phyloP scores from a whole-genome alignment of 768 basidiomycete species.

The Dentipellis fragilis region DNA sequence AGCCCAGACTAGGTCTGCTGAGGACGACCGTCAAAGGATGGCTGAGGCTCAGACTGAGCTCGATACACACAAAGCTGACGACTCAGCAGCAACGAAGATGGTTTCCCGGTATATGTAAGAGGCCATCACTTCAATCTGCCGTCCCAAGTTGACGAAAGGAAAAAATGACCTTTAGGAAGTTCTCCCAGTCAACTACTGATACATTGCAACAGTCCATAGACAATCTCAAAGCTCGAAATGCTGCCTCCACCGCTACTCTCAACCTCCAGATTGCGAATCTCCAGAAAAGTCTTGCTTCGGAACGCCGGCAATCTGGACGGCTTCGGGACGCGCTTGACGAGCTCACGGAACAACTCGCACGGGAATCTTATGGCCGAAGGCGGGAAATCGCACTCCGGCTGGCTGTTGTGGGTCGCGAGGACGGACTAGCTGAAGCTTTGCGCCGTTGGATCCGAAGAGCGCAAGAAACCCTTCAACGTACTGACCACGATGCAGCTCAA shows the following conservation, averaged over 20 bases:
- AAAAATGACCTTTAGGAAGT: conserved; percentile 46
- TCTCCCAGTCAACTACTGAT: conserved; percentile 68
- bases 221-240: conserved; percentile 50
- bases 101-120: conserved; percentile 77
- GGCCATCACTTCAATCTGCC: conserved; percentile 5
- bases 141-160: background rate
- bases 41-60: conserved; percentile 39
- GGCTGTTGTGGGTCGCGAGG: conserved; percentile 54
- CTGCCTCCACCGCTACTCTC: conserved; percentile 49
- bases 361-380: conserved; percentile 63
- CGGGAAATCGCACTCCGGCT: conserved; percentile 62
- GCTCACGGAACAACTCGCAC: conserved; percentile 57
- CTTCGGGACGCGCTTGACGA: conserved; percentile 60
- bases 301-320: conserved; percentile 33
- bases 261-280: conserved; percentile 37
- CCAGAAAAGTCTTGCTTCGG: conserved; percentile 32
- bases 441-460: conserved; percentile 45
- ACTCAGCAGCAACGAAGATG: conserved; percentile 71
- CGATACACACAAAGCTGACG: conserved; percentile 48
- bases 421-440: conserved; percentile 43
- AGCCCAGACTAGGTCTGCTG: conserved; percentile 33
- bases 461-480: conserved; percentile 28
- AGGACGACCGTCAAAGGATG: conserved; percentile 35
- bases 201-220: conserved; percentile 51
- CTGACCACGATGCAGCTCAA: background rate